These are phyloP conservation scores for Juncus inflexus DNA, from an alignment of 176 grass and related monocot species.

Conservation along the genomic window DNA sequence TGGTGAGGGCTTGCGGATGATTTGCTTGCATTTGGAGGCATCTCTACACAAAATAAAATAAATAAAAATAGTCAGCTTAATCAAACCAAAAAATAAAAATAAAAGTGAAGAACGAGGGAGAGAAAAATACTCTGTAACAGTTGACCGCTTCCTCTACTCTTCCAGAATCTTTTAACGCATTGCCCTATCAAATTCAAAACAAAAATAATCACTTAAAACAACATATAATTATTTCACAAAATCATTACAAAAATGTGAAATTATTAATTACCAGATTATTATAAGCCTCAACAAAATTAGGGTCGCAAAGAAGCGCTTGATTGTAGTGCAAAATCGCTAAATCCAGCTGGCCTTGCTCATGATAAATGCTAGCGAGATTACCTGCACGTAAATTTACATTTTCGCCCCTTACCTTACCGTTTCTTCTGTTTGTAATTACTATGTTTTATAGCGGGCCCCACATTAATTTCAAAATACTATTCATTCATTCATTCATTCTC, in stretches of 20 bases:
- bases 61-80: conserved; percentile 13
- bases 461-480: conserved; percentile 23
- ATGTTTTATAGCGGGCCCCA: conserved; percentile 27
- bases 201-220: conserved; percentile 13
- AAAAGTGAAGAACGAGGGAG: conserved; percentile 8
- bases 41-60: conserved; percentile 44
- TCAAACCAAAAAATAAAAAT: background rate
- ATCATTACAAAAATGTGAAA: background rate
- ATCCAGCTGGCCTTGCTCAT: conserved; percentile 91
- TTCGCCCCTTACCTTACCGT: conserved; percentile 43
- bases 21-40: conserved; percentile 82
- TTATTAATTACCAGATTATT: conserved; percentile 66
- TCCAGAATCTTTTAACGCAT: conserved; percentile 91
- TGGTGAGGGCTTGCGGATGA: conserved; percentile 86
- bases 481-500: conserved; percentile 20
- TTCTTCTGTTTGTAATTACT: conserved; percentile 18
- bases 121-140: conserved; percentile 59
- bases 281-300: conserved; percentile 69
- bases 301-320: conserved; percentile 69
- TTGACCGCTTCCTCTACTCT: conserved; percentile 87
- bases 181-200: conserved; percentile 48
- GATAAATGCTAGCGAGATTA: conserved; percentile 79
- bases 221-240: conserved; percentile 19
- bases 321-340: conserved; percentile 78
- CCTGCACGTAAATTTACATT: conserved; percentile 60